A percentile compares a stretch with the other conserved stretches of the same genome.
Conservation (phyloP, 495 filamentous ascomycete species). For the Aspergillus bridgeri region DNA sequence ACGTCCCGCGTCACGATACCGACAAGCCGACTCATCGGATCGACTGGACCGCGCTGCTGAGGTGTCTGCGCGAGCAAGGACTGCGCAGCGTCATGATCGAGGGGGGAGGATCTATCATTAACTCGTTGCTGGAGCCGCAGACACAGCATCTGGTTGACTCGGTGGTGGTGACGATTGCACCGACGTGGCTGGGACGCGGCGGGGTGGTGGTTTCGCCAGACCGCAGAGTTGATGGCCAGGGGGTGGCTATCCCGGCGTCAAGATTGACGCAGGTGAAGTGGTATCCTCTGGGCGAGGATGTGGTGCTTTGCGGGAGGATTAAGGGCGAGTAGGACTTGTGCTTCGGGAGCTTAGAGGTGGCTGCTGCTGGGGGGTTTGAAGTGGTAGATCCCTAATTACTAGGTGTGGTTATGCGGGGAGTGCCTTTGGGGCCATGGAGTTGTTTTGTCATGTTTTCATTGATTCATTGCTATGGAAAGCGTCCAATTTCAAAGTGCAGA, state of each 20-base stretch:
- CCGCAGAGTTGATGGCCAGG: constrained; percentile 37
- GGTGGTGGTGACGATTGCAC: constrained; percentile 84
- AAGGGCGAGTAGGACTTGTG: constrained; percentile 5
- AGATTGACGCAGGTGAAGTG: constrained; percentile 65
- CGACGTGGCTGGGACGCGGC: constrained; percentile 75
- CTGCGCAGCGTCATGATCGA: constrained; percentile 83
- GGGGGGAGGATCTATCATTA: constrained; percentile 77
- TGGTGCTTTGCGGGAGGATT: constrained; percentile 69
- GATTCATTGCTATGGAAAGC: too few species aligned
- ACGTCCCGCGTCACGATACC: not conserved
- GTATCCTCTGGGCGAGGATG: constrained; percentile 72
- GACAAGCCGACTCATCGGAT: constrained; percentile 24
- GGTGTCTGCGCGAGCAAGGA: constrained; percentile 49
- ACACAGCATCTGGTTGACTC: constrained; percentile 55
- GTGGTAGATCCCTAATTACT: too few species aligned
- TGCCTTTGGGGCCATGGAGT: too few species aligned
- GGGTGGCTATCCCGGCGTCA: constrained; percentile 49
- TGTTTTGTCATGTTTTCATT: too few species aligned
- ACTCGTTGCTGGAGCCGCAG: constrained; percentile 62
- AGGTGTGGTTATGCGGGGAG: too few species aligned
- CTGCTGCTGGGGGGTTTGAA: not conserved
- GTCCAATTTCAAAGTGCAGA: too few species aligned
- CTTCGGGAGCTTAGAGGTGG: not conserved
- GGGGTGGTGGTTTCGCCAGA: constrained; percentile 70
- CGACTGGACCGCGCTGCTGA: constrained; percentile 62